These are phyloP conservation scores for Fusarium pilosicola DNA, from an alignment of 2,329 filamentous ascomycete species.

Conservation along the genomic window DNA sequence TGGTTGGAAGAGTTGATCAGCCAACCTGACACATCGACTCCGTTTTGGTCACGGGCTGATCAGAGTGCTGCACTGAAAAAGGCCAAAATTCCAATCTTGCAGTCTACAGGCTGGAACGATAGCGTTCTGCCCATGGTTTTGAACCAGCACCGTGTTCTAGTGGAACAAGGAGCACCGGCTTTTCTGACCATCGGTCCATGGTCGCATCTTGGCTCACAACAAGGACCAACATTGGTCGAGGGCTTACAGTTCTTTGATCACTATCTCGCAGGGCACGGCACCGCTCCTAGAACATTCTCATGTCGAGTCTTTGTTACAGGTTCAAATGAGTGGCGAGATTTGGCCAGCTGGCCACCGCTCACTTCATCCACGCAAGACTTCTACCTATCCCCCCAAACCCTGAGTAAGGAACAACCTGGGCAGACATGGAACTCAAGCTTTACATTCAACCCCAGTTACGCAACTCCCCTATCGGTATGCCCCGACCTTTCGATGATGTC, in stretches of 20 bases:
- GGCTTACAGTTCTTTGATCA: not conserved
- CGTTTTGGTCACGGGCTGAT: not conserved
- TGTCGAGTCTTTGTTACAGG: not conserved
- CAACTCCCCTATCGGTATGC: not conserved
- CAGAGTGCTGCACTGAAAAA: not conserved
- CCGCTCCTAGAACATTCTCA: fast-evolving
- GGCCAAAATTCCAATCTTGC: not conserved
- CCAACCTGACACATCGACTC: not conserved
- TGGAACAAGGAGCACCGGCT: not conserved
- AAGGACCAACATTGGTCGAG: not conserved
- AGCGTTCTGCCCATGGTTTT: not conserved
- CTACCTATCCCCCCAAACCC: not conserved
- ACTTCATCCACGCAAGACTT: fast-evolving
- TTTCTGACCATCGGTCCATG: not conserved
- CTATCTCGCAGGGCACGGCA: fast-evolving
- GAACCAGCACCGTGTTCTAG: not conserved
- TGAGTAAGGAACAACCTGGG: fast-evolving
- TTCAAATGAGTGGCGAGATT: not conserved
- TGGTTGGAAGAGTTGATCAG: not conserved
- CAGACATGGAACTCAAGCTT: not conserved
- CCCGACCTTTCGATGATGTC: not conserved
- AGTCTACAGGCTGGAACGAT: not conserved
- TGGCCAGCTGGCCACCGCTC: not conserved
- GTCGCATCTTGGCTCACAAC: not conserved
- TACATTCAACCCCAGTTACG: not conserved